phyloP scores from a whole-genome alignment of 1,284 basidiomycete genomes.

The Thelephora terrestris region DNA sequence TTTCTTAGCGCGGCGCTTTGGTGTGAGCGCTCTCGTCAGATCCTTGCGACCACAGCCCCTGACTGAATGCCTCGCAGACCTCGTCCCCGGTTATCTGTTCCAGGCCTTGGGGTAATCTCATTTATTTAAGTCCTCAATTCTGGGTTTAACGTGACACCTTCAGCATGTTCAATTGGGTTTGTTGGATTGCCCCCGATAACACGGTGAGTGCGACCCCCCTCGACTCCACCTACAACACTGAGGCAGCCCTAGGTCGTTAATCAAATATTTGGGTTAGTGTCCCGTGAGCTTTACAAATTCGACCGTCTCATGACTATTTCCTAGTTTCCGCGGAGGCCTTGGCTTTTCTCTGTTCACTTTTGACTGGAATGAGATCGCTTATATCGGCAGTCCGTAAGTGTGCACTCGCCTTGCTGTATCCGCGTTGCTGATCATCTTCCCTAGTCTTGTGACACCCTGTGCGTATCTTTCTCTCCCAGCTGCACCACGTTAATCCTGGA shows the following conservation, averaged over 20 bases:
- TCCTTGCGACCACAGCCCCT: conserved; percentile 2
- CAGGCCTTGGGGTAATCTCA: conserved; percentile 17
- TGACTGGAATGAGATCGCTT: conserved; percentile 64
- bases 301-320: not conserved
- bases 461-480: conserved; percentile 6
- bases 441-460: conserved; percentile 24
- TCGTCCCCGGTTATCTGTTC: conserved; percentile 63
- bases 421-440: not conserved
- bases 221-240: not conserved
- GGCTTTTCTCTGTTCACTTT: conserved; percentile 51
- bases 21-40: conserved; percentile 29
- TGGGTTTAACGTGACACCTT: conserved; percentile 25
- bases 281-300: conserved; percentile 41
- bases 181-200: conserved; percentile 74
- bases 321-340: conserved; percentile 41
- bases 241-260: conserved; percentile 33
- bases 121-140: not conserved
- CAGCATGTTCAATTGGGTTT: conserved; percentile 50
- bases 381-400: conserved; percentile 42
- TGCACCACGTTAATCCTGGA: not conserved
- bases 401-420: not conserved
- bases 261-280: conserved; percentile 67
- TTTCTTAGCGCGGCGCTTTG: conserved; percentile 50
- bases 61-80: conserved; percentile 24
- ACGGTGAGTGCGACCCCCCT: conserved; percentile 18